Conservation (phyloP, 768 basidiomycete species). For the Amanita phalloides region DNA sequence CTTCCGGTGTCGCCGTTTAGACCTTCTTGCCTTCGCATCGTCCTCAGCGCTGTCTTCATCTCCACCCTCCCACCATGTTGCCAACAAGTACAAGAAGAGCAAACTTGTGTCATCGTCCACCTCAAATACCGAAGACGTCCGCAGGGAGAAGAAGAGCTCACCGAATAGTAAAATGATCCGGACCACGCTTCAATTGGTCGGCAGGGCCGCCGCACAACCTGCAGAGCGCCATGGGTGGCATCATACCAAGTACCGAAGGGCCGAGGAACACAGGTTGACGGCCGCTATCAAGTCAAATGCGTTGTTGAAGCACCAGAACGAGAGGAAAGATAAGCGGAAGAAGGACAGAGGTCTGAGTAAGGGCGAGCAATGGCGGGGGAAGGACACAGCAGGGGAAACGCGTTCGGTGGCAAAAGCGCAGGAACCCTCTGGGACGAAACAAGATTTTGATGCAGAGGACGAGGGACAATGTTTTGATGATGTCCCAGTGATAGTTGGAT, state of each 20-base stretch:
- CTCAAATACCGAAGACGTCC: background rate
- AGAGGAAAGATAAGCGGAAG: background rate
- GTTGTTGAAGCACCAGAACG: background rate
- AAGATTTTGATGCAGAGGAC: slow-evolving; percentile 8
- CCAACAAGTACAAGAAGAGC: background rate
- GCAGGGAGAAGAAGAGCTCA: background rate
- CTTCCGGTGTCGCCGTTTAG: background rate
- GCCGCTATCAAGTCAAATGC: slow-evolving; percentile 3
- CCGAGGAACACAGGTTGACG: slow-evolving; percentile 24
- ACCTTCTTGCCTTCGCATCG: background rate
- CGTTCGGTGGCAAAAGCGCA: background rate
- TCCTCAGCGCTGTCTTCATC: background rate
- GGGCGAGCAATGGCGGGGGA: background rate
- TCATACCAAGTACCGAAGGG: slow-evolving; percentile 22
- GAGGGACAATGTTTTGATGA: slow-evolving; percentile 9
- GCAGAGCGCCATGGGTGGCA: slow-evolving; percentile 18
- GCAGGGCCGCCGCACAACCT: background rate
- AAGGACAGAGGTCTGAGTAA: background rate
- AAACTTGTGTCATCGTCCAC: background rate
- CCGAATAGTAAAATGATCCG: background rate
- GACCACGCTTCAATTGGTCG: background rate
- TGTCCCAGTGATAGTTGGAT: slow-evolving; percentile 11
- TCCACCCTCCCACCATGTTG: background rate
- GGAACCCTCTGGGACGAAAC: slow-evolving; percentile 10
- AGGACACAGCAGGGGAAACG: background rate